Percentiles rank a stretch among this genome's conserved stretches.
Evolutionary conservation across 2,329 filamentous ascomycete genomes (phyloP).

Genomic region (Aspergillus caelatus): DNA sequence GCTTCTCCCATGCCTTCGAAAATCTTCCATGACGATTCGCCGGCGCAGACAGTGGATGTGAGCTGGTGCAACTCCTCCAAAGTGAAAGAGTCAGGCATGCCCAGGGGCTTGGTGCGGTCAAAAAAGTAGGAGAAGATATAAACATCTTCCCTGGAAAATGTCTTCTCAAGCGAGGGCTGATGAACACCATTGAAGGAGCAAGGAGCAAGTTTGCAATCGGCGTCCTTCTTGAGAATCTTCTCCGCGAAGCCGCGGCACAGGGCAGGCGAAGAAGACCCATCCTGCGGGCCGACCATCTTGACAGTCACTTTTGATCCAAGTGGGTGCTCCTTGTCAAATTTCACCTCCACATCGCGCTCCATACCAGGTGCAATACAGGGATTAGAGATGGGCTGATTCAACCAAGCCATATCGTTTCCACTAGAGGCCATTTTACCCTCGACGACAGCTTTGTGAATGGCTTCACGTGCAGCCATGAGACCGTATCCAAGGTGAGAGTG

Average conservation of each 20-base stretch:
- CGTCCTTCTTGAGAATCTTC: conserved; percentile 86
- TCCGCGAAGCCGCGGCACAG: conserved; percentile 91
- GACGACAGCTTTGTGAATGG: conserved; percentile 77
- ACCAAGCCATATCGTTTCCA: conserved; percentile 67
- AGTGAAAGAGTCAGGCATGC: conserved; percentile 98
- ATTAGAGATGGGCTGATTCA: conserved; percentile 72
- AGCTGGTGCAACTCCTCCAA: conserved; percentile 86
- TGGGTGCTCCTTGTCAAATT: conserved; percentile 66
- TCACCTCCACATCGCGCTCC: conserved; percentile 72
- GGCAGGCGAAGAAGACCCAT: conserved; percentile 65
- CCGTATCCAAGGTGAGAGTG: conserved; percentile 98
- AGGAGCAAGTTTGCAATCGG: conserved; percentile 77
- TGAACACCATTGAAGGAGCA: conserved; percentile 98
- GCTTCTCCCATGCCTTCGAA: conserved; percentile 78
- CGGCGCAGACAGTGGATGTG: conserved; percentile 80
- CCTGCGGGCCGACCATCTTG: conserved; percentile 83
- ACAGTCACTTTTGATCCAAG: conserved; percentile 69
- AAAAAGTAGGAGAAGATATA: conserved; percentile 99
- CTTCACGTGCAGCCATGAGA: conserved; percentile 89
- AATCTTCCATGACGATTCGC: conserved; percentile 74
- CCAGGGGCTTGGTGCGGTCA: conserved; percentile 88
- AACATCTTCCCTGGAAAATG: conserved; percentile 86
- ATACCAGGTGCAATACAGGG: conserved; percentile 85
- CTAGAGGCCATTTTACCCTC: conserved; percentile 68
- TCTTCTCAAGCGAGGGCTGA: conserved; percentile 89